Conservation (phyloP, 305 asterid genomes). For the Fraxinus floribunda region DNA sequence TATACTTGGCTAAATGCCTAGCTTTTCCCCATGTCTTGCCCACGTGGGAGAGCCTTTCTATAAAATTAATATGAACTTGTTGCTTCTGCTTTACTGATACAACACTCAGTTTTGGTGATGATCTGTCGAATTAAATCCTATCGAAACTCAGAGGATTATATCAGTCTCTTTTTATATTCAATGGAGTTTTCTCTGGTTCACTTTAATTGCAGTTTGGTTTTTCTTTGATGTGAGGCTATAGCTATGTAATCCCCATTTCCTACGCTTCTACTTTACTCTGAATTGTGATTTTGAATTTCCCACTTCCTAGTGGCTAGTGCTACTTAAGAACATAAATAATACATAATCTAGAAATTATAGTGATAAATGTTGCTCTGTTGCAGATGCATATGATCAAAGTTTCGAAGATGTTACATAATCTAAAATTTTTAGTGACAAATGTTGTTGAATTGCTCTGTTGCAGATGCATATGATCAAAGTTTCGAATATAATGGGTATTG, state of each 20-base stretch:
- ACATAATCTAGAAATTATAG: not conserved
- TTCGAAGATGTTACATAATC: conserved; percentile 49
- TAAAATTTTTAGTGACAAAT: not conserved
- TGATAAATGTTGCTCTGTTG: conserved; percentile 32
- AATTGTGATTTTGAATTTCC: not conserved
- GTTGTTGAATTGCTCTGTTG: conserved; percentile 29
- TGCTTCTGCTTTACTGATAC: not conserved
- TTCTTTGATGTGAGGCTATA: not conserved
- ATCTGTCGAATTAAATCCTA: not conserved
- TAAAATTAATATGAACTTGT: not conserved
- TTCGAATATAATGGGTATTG: conserved; percentile 97
- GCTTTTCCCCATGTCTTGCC: not conserved
- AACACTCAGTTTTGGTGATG: not conserved
- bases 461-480: conserved; percentile 99
- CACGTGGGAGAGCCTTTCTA: not conserved
- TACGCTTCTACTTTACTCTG: not conserved
- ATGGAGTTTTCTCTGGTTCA: not conserved
- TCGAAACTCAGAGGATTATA: not conserved
- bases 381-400: conserved; percentile 98
- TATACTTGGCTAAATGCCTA: not conserved
- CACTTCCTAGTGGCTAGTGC: not conserved
- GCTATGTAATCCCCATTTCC: not conserved
- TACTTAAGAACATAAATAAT: not conserved
- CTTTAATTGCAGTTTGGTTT: not conserved
- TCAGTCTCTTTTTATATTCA: not conserved